Base-by-base conservation (phyloP, 495 filamentous ascomycete genomes). In the Aspergillus sclerotiicarbonarius region DNA sequence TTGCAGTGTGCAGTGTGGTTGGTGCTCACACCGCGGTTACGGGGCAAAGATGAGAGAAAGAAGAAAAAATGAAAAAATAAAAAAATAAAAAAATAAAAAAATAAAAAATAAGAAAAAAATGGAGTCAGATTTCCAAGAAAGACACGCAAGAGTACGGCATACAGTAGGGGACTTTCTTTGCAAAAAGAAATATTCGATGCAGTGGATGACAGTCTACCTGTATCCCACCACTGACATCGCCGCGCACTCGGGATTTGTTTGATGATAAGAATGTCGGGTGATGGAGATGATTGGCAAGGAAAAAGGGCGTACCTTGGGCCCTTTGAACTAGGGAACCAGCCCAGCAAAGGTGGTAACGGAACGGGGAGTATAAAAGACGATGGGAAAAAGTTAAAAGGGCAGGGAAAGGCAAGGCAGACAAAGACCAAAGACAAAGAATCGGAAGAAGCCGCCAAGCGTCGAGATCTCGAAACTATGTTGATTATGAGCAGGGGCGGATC, bases 1-100 rank as follows among this genome's bases (percentile, higher is more conserved):
- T 63, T 75, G 72, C 72, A 75, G 66, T 51, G 61, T 71, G 69
- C 67, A 74, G 64, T 53, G 64, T 53, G 41, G 52, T 37, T 53
- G 59, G 12, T 13, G 13, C 12, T 41, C 13, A 41, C 37, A 12
- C 55, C 62, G 41, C 43, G 60, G 57, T 50, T 52, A 58, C 53
- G 53, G 61, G 43, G 19, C 52, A 32, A 51, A 20, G 33, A 44
- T 41, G 52, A 30, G 51, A 50, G n/a, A 53, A 54, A 16, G 54
- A 54, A 50, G 30, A 20, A 53, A 59, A 39, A 20, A 59, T 33
- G 29, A 59, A 50, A 33, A 18, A 30, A 3, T 35, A 44, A 54
- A 54, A 51, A 41, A 52, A 50, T 29, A 57, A 62, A 51, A 37
- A 25, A 48, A 51, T 30, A n/a, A 46, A 49, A 31, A 25, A 18